Evolutionary conservation across 257 asterid genomes (phyloP).

Genomic region (Gentiana straminea): DNA sequence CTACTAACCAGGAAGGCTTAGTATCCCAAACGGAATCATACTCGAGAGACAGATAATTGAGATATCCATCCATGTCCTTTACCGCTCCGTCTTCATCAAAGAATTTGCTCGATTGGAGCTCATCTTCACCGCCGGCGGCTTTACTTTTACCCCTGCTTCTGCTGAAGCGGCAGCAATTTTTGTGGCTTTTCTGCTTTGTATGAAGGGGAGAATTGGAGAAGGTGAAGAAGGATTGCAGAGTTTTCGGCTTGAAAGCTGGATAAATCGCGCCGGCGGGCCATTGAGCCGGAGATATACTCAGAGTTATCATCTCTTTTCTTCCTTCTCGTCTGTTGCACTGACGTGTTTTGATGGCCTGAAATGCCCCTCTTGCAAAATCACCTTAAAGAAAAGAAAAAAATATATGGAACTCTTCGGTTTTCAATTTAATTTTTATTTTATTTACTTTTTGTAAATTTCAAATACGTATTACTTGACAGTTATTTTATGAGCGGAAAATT

Average conservation of each 20-base stretch:
- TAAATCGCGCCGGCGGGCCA: not conserved
- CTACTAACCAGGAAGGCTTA: slow-evolving; percentile 68
- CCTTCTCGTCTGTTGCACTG: too few species aligned
- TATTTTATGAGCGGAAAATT: too few species aligned
- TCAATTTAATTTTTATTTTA: too few species aligned
- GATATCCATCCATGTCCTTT: slow-evolving; percentile 88
- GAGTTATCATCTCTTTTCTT: not conserved
- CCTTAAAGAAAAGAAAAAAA: too few species aligned
- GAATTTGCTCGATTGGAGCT: slow-evolving; percentile 30
- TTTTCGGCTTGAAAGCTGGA: not conserved
- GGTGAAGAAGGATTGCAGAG: not conserved
- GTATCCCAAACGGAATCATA: slow-evolving; percentile 95
- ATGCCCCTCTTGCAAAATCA: too few species aligned
- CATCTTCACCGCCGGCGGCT: slow-evolving; percentile 8
- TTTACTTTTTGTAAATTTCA: too few species aligned
- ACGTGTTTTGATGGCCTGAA: too few species aligned
- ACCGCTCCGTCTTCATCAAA: slow-evolving; percentile 74
- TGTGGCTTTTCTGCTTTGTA: slow-evolving; percentile 2
- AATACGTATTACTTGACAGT: too few species aligned
- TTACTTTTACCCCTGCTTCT: slow-evolving; percentile 26
- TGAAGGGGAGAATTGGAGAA: not conserved
- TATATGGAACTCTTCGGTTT: too few species aligned
- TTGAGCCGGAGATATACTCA: not conserved
- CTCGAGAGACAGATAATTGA: slow-evolving; percentile 71
- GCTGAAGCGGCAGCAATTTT: slow-evolving; percentile 3